These are phyloP conservation scores for Styphnolobium japonicum DNA, from an alignment of 306 rosid genomes.

Conservation along the genomic window DNA sequence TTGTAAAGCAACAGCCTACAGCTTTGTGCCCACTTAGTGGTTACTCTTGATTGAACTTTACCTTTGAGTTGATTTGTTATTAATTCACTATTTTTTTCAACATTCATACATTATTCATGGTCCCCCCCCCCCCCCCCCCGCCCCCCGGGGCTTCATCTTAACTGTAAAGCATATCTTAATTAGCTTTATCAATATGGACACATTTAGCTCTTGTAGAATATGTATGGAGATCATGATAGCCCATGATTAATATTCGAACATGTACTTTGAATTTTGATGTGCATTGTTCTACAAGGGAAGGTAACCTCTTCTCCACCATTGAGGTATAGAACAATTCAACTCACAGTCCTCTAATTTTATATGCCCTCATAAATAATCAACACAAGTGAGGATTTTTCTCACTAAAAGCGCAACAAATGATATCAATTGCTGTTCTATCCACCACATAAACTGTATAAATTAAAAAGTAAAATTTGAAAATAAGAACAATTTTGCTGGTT, in stretches of 20 bases:
- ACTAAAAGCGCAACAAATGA: neutral
- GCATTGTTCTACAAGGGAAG: neutral
- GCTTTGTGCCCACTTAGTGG: neutral
- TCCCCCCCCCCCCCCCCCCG: no score
- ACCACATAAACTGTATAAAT: neutral
- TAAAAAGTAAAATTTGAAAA: neutral
- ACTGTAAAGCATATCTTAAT: neutral
- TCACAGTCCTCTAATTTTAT: no score
- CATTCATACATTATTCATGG: neutral
- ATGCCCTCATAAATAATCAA: neutral
- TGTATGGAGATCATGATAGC: neutral
- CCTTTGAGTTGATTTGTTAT: neutral
- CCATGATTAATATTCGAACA: neutral
- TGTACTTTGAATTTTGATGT: neutral
- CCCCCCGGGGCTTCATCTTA: conserved; percentile 1
- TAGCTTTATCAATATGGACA: conserved; percentile 5
- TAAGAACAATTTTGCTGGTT: neutral
- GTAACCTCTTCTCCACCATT: neutral
- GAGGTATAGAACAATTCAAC: neutral
- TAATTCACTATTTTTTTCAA: neutral
- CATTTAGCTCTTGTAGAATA: neutral
- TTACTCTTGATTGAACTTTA: neutral
- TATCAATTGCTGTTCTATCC: neutral
- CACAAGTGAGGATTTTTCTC: neutral
- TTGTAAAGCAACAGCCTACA: neutral